Evolutionary conservation across 495 filamentous ascomycete genomes (phyloP).

Genomic region (Xylaria nigripes): DNA sequence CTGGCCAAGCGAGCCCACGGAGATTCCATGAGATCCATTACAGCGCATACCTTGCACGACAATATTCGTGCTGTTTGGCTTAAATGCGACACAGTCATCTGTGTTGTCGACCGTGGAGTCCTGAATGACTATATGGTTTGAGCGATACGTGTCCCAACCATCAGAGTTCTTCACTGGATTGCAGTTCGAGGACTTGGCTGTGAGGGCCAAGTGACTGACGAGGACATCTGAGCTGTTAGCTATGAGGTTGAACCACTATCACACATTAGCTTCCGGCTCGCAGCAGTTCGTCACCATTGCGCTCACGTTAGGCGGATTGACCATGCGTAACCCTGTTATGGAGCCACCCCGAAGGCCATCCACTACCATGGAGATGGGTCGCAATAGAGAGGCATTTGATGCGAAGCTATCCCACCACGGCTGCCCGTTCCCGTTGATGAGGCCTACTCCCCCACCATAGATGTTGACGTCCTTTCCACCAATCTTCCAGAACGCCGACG

Average conservation of each 20-base stretch:
- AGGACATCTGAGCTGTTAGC: constrained; percentile 60
- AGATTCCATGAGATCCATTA: constrained; percentile 49
- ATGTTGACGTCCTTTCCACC: constrained; percentile 29
- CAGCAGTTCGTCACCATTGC: neutral
- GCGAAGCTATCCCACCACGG: constrained; percentile 61
- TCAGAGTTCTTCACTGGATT: constrained; percentile 56
- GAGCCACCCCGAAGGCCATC: constrained; percentile 54
- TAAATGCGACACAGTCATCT: constrained; percentile 72
- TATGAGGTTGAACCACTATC: constrained; percentile 54
- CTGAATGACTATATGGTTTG: constrained; percentile 55
- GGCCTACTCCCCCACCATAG: constrained; percentile 22
- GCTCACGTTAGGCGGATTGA: constrained; percentile 50
- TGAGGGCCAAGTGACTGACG: constrained; percentile 58
- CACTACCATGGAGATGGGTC: constrained; percentile 48
- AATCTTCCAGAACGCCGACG: constrained; percentile 23
- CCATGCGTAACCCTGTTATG: constrained; percentile 52
- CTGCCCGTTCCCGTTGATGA: constrained; percentile 42
- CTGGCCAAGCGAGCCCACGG: constrained; percentile 27
- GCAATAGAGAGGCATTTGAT: constrained; percentile 28
- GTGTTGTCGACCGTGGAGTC: constrained; percentile 61
- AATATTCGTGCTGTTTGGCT: constrained; percentile 68
- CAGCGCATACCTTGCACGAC: constrained; percentile 62
- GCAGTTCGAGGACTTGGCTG: constrained; percentile 21
- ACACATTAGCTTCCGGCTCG: neutral
- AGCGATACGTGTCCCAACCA: constrained; percentile 64